Base-by-base conservation (phyloP, 768 basidiomycete genomes). In the Lactifluus pinguis region DNA sequence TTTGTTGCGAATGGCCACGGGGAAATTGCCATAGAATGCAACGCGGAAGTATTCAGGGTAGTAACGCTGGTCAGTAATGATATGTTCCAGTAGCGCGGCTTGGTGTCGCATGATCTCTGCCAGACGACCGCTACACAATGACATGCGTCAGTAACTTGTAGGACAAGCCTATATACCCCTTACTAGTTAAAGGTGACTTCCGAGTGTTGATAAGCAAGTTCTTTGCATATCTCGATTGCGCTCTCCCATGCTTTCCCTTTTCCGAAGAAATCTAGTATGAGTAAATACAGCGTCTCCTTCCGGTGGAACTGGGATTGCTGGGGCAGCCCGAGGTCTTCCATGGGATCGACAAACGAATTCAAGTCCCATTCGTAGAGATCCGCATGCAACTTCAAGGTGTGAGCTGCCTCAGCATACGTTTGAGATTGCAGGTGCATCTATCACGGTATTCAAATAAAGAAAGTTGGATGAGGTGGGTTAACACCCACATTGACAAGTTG, bases 241-340 rank as follows among this genome's bases (percentile, higher is more conserved):
- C 82, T 87, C 72, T 98, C 95, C 83, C 92, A 98, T n/a, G 95
- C 95, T 68, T 95, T 94, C 10, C 95, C 95, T 73, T 94, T 91
- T 53, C 92, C 91, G 21, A 98, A 82, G 67, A 94, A 93, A 70
- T 97, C 93, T n/a, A 98, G 81, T 59, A 95, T 94, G 58, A 95
- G 76, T 47, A 97, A 78, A 66, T 88, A 92, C 2, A 98, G 76
- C 0, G 92, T 92, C 73, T 98, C 95, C 69, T 95, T 97, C 49
- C 95, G 83, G 59, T 89, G 89, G 73, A 98, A 98, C 39, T 92
- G 87, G 2, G 89, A 94, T 69, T 98, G 95, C 50, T 91, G 87
- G 1, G 94, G 95, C 42, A 98, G 75, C 17, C 87, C 84, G 42
- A 98, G 80, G 57, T 92, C 93, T 68, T 91, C 89, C 85, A 95